Base-by-base conservation (phyloP, 495 filamentous ascomycete genomes). In the Trichoderma asperelloides region DNA sequence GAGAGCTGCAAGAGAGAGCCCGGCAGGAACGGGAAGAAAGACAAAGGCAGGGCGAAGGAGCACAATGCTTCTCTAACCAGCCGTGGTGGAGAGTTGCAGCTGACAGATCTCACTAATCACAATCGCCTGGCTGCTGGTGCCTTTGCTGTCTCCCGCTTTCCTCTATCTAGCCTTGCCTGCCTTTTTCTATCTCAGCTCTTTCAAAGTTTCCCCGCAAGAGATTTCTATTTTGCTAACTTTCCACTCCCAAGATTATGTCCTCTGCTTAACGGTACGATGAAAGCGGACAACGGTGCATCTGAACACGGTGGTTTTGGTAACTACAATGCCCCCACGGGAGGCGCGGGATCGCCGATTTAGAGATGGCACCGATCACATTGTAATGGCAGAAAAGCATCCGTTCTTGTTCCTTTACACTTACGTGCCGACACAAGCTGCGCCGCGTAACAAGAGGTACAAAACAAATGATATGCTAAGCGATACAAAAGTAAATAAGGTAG, bases 181-280 rank as follows among this genome's bases (percentile, higher is more conserved):
- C n/a, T n/a, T 25, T 43, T 64, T 21, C 41, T 30, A 18, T 45
- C 11, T 30, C 28, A 25, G 23, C 28, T 23, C 39, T 6, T 27
- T 21, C 49, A 40, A 28, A 6, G 8, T 65, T 25, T 4, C n/a
- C n/a, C 40, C 37, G 27, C 63, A n/a, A 63, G 13, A 40, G 18
- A 13, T 7, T 63, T 63, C 60, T 33, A 63, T 69, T 55, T 43
- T 66, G 41, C 47, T 57, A 63, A 65, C 63, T 41, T 33, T 33
- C 3, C 45, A 37, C 41, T 57, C 51, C 47, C 39, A 80, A 92
- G 91, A 74, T 89, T 96, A 71, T 97, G 93, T 71, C 93, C 93
- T 6, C 79, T 96, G 72, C 88, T 97, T 57, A 97, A 97, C 72
- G 93, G 93, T 55, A 91, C 88, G 7, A 88, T 88, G 79, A 90